Evolutionary conservation across 768 basidiomycete species (phyloP), one percentile per base, ranked within the genome.

Genomic region (Rhizopogon vesiculosus): DNA sequence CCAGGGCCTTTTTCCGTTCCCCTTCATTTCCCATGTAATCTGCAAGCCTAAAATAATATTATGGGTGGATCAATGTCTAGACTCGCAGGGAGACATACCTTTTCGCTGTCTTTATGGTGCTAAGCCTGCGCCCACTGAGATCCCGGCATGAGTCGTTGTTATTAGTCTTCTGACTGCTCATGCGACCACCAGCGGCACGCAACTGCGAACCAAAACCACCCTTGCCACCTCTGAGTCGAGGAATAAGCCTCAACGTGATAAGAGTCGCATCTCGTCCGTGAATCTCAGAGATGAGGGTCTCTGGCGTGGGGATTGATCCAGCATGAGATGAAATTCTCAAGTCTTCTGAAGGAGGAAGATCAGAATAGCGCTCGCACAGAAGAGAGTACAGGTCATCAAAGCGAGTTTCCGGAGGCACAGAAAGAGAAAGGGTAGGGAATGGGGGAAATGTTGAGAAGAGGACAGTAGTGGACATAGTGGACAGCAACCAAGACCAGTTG

Each of bases 131-230:
- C 1, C 96, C 96, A 56, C 81, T 93, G 39, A 99, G 78, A 66
- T 98, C 97, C 46, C 97, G 76, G 69, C 94, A 97, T 7, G 91
- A 91, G 68, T 98, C 95, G 59, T 94, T 94, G 70, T 94, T 95
- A 70, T 79, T 94, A 22, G 93, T 93, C 77, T 93, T 93, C 75
- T 94, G 92, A 62, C 87, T 90, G 66, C 89, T 92, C 97, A 99
- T 99, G 33, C 96, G 83, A 12, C 97, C 96, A 61, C 97, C 97
- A 13, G 96, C 96, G 0, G 97, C 96, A 69, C 97, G 83, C 61
- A 99, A 78, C 75, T 98, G 94, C 16, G 89, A 91, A 3, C 97
- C 97, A 65, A 99, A 98, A 35, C 96, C 97, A 69, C 97, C 96
- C 73, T 98, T 99, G 18, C 97, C 97, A 48, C 96, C 96, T 3